These are phyloP conservation scores for Penicillium chermesinum DNA, from an alignment of 495 filamentous ascomycete genomes.

Conservation along the genomic window DNA sequence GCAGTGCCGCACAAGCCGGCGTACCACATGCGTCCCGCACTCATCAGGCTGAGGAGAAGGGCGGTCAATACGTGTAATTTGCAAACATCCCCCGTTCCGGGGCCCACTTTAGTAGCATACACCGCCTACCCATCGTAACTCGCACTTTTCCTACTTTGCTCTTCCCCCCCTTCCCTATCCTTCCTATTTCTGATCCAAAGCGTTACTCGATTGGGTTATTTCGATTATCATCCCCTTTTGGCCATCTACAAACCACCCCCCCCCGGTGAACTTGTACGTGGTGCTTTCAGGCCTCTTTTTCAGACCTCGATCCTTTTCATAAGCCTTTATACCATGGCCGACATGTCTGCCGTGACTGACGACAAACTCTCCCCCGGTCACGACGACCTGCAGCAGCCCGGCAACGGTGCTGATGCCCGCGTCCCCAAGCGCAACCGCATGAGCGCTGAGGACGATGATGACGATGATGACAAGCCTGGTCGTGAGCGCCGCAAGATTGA, in stretches of 20 bases:
- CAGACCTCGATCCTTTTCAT: no score
- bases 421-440: slow-evolving; percentile 88
- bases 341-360: slow-evolving; percentile 43
- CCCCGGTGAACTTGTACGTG: slow-evolving; percentile 4
- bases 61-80: no score
- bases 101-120: slow-evolving; percentile 10
- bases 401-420: slow-evolving; percentile 61
- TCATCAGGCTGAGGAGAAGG: no score
- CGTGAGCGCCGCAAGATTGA: slow-evolving; percentile 99
- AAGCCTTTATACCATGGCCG: no score
- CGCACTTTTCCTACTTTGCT: slow-evolving; percentile 42
- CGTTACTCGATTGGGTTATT: slow-evolving; percentile 52
- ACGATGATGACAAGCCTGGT: slow-evolving; percentile 96
- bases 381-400: slow-evolving; percentile 49
- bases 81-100: background rate
- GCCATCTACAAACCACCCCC: slow-evolving; percentile 18
- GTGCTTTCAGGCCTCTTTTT: slow-evolving; percentile 1
- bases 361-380: slow-evolving; percentile 46
- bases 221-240: slow-evolving; percentile 47
- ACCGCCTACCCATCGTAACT: slow-evolving; percentile 39
- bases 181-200: slow-evolving; percentile 39
- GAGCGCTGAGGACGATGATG: slow-evolving; percentile 89
- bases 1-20: no score
- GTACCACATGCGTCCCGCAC: no score
- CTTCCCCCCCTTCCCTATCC: slow-evolving; percentile 35